A percentile compares a stretch with the other conserved stretches of the same genome.
These are phyloP conservation scores for Atkinsonella hypoxylon DNA, from an alignment of 2,329 filamentous ascomycete species.

Conservation along the genomic window DNA sequence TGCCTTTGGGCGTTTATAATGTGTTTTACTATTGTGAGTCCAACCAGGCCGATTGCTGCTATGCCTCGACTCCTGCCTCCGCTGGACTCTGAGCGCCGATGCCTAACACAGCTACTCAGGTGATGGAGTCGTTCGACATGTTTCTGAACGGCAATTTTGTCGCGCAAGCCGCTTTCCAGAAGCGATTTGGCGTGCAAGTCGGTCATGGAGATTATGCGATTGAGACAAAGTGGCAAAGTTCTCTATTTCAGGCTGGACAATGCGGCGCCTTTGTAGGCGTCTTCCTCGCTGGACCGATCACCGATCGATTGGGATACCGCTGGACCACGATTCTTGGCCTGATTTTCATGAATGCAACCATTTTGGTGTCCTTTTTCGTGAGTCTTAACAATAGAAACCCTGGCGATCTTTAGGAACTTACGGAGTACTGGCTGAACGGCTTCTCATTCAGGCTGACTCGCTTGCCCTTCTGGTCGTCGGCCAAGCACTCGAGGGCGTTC, in stretches of 20 bases:
- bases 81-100: background rate
- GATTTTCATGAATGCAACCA: slow-evolving; percentile 25
- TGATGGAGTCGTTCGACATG: slow-evolving; percentile 39
- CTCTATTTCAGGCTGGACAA: slow-evolving; percentile 22
- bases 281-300: slow-evolving; percentile 25
- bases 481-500: slow-evolving; percentile 47
- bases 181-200: slow-evolving; percentile 22
- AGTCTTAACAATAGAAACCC: slow-evolving; percentile 2
- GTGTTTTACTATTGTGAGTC: slow-evolving; percentile 36
- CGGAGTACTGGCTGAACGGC: background rate
- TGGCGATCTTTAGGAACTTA: no score
- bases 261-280: slow-evolving; percentile 25
- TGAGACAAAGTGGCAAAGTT: slow-evolving; percentile 28
- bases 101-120: slow-evolving; percentile 16
- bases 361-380: slow-evolving; percentile 43
- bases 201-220: slow-evolving; percentile 17
- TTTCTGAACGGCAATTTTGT: slow-evolving; percentile 36
- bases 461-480: slow-evolving; percentile 32
- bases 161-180: slow-evolving; percentile 26
- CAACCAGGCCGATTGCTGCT: no score
- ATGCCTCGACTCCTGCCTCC: no score
- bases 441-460: slow-evolving; percentile 14
- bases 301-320: slow-evolving; percentile 24
- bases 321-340: slow-evolving; percentile 25
- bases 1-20: slow-evolving; percentile 35